Base-by-base conservation (phyloP, 148 eudicot genomes). In the Polygonum aviculare region DNA sequence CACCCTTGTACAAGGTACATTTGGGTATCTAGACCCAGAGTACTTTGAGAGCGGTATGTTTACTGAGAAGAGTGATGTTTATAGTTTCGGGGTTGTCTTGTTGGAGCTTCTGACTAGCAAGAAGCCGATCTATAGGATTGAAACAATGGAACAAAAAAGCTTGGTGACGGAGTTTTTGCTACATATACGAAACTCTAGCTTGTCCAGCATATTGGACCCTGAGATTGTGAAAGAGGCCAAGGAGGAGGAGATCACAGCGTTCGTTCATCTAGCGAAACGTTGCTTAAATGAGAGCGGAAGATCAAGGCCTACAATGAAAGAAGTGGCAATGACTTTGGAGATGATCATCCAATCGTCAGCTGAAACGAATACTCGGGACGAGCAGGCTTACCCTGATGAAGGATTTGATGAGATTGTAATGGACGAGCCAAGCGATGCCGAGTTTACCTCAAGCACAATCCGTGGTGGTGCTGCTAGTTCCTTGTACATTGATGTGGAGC, bases 1-100 rank as follows among this genome's bases (percentile, higher is more conserved):
- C 26, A 78, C 81, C 48, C 79, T 69, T 14, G 75, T 79, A 0
- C 16, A 5, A 41, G 83, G 86, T 31, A 73, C 79, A 1, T 54
- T 50, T 0, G 86, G 83, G 59, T 83, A 83, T 67, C 47, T 80
- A 15, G 86, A 80, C 57, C 79, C 83, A 0, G 79, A 83, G 74
- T 80, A 77, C 39, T 59, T 71, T 2, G 39, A 75, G 33, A 57
- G 70, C 39, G 15, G 0, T 3, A 36, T 55, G 22, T 41, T 75
- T 60, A 78, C 79, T 5, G 81, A 78, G 18, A 82, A 81, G 15
- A 78, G 81, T 19, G 84, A 82, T 62, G 84, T 82, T 19, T 78
- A 81, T 18, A 78, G 79, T 18, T 78, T 82, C 48, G 81, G 81
- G 52, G 81, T 82, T 72, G n/a, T 78, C 22, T 45, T 78, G 76